Evolutionary conservation across 768 basidiomycete species (phyloP), one percentile per base, ranked within the genome.

Genomic region (Austroboletus eburneus): DNA sequence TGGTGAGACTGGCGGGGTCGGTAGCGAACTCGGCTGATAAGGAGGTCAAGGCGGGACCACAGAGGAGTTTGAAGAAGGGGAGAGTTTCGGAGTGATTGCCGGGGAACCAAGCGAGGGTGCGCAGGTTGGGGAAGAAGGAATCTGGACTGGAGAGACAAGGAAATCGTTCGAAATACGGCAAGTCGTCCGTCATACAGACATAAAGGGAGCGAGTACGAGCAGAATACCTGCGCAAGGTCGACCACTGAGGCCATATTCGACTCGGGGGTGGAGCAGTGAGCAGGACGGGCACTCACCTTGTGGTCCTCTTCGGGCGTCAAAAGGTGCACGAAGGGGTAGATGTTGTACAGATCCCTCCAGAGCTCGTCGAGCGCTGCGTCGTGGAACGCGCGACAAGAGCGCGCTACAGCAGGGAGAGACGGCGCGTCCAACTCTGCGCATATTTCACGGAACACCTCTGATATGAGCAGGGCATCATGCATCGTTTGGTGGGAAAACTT

Each of bases 291-390:
- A 50, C 56, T 25, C 52, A 39, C 58, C 56, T 56, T 42, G 2
- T 47, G 24, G 25, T 22, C 47, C 17, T 55, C 44, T 17, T 7
- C 46, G 5, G 36, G n/a, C 20, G 10, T 27, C 23, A 62, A 22
- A 34, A 62, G 59, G 22, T 45, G 46, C 20, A 60, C 13, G 20
- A 63, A 52, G 8, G 61, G 61, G 25, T 51, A 36, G 0, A 63
- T 39, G 9, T 42, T 60, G 39, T 48, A 64, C 35, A 63, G 20
- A 23, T 55, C 43, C 27, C 42, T 44, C 63, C 61, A 63, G 2
- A 65, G 18, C 30, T 57, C 55, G 35, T 63, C 60, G 4, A 63
- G 43, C 32, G 63, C 61, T 25, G 51, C 52, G 30, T 59, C 52
- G 5, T 43, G 43, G 39, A 63, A 46, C 3, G 52, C 49, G 27